A percentile compares a stretch with the other conserved stretches of the same genome.
Evolutionary conservation across 2,329 filamentous ascomycete species (phyloP).

Genomic region (Metarhizium robertsii): DNA sequence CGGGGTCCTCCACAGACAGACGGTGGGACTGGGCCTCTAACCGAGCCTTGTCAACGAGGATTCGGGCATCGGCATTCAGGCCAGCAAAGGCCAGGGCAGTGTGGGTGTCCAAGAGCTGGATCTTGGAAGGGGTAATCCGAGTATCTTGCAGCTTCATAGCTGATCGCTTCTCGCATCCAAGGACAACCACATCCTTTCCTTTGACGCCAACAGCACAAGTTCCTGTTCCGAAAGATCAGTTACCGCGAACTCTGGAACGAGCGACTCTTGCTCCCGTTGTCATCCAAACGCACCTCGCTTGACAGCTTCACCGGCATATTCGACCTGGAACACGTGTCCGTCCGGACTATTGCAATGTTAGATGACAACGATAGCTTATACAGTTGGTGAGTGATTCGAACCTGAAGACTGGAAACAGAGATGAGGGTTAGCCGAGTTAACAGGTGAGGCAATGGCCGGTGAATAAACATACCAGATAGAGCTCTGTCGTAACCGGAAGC

Average conservation of each 20-base stretch:
- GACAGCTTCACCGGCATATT: constrained; percentile 97
- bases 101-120: constrained; percentile 90
- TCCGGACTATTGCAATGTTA: constrained; percentile 68
- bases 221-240: constrained; percentile 39
- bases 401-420: constrained; percentile 66
- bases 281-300: constrained; percentile 66
- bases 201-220: constrained; percentile 98
- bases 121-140: constrained; percentile 97
- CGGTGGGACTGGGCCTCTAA: constrained; percentile 96
- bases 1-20: constrained; percentile 92
- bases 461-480: constrained; percentile 72
- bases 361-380: constrained; percentile 11
- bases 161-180: constrained; percentile 97
- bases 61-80: constrained; percentile 94
- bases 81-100: constrained; percentile 96
- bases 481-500: constrained; percentile 98
- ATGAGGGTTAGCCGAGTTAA: constrained; percentile 27
- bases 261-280: background rate
- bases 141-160: constrained; percentile 99
- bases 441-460: constrained; percentile 1
- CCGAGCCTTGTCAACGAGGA: constrained; percentile 95
- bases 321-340: constrained; percentile 98
- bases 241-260: constrained; percentile 8
- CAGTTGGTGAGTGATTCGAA: constrained; percentile 24
- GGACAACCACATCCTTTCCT: constrained; percentile 84